A percentile compares a stretch with the other conserved stretches of the same genome.
Conservation (phyloP, 208 protist species). For the Trypanosoma avium region DNA sequence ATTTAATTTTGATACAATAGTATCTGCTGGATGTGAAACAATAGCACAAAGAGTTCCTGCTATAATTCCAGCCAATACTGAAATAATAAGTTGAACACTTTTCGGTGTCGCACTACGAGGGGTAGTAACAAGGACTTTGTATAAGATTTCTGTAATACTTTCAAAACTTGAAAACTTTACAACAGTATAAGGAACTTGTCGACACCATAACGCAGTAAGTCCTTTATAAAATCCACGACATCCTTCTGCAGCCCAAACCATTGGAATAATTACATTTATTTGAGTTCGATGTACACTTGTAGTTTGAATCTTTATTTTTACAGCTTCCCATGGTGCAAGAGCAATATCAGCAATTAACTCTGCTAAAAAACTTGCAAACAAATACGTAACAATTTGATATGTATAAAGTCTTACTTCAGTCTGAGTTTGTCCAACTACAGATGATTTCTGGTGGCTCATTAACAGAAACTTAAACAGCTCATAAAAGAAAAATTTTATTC, state of each 20-base stretch:
- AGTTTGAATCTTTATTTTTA: slow-evolving; percentile 83
- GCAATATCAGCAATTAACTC: slow-evolving; percentile 71
- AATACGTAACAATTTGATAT: slow-evolving; percentile 38
- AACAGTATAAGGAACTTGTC: slow-evolving; percentile 96
- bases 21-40: slow-evolving; percentile 96
- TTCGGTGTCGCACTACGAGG: slow-evolving; percentile 14
- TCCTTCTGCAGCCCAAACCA: slow-evolving; percentile 59
- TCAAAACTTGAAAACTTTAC: slow-evolving; percentile 92
- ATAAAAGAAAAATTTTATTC: slow-evolving; percentile 78
- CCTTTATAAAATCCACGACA: slow-evolving; percentile 80
- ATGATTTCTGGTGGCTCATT: background rate
- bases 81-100: slow-evolving; percentile 34
- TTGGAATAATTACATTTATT: slow-evolving; percentile 39
- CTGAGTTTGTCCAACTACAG: background rate
- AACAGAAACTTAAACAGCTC: slow-evolving; percentile 75
- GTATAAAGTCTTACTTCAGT: background rate
- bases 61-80: slow-evolving; percentile 80
- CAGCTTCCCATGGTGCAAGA: slow-evolving; percentile 71
- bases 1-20: slow-evolving; percentile 92
- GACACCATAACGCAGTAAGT: slow-evolving; percentile 86
- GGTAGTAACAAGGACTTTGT: slow-evolving; percentile 15
- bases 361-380: slow-evolving; percentile 59
- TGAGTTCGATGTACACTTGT: slow-evolving; percentile 23
- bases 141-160: slow-evolving; percentile 37
- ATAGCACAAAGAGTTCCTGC: slow-evolving; percentile 91